A percentile compares a stretch with the other conserved stretches of the same genome.
Evolutionary conservation across 2,329 filamentous ascomycete genomes (phyloP).

Genomic region (Diaporthe aspalathi): DNA sequence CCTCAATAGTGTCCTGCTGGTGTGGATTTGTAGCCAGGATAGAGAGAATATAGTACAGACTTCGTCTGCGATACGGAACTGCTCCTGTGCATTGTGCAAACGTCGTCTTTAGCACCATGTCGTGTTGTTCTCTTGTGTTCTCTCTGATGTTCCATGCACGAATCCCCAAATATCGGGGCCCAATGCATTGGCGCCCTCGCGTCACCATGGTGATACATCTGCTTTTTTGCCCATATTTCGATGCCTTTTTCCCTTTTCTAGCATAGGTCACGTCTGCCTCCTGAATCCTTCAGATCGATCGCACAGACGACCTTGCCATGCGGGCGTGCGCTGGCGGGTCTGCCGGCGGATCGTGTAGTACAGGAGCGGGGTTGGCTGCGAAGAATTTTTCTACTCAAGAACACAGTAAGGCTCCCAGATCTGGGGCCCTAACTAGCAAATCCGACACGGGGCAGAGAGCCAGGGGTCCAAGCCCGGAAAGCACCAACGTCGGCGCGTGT

Average conservation of each 20-base stretch:
- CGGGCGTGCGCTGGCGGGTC: not conserved
- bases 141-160: too few relatives aligned
- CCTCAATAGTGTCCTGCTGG: not conserved
- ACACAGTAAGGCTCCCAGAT: not conserved
- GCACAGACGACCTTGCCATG: too few relatives aligned
- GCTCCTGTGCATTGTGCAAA: not conserved
- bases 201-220: too few relatives aligned
- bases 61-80: not conserved
- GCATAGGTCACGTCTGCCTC: not conserved
- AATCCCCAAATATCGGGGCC: too few relatives aligned
- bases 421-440: not conserved
- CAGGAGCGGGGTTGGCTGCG: conserved; percentile 8
- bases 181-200: too few relatives aligned
- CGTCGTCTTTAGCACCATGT: not conserved
- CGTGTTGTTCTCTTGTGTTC: not conserved
- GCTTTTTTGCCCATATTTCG: too few relatives aligned
- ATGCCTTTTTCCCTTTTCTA: too few relatives aligned
- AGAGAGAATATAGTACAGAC: not conserved
- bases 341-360: not conserved
- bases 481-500: too few relatives aligned
- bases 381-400: too few relatives aligned
- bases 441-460: too few relatives aligned
- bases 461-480: too few relatives aligned
- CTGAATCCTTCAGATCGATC: not conserved
- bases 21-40: not conserved